Percentiles rank a stretch among this genome's conserved stretches.
These are phyloP conservation scores for Phaeosphaeriaceae sp. DNA, from an alignment of 2,329 filamentous ascomycete genomes.

Conservation along the genomic window DNA sequence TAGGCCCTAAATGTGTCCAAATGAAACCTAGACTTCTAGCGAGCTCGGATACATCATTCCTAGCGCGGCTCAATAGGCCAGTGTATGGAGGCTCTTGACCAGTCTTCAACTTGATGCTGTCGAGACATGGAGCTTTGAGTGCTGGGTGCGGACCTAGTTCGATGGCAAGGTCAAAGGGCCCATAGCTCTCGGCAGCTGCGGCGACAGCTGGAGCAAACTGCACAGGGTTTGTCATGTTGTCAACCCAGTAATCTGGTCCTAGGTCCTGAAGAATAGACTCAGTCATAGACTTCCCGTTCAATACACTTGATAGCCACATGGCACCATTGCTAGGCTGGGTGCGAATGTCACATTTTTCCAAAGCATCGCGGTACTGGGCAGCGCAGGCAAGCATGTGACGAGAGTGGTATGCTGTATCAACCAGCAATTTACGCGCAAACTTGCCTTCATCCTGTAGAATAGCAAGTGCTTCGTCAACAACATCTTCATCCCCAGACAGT, in stretches of 20 bases:
- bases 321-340: not conserved
- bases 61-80: slow-evolving; percentile 25
- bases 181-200: not conserved
- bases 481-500: slow-evolving; percentile 50
- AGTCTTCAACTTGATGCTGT: slow-evolving; percentile 35
- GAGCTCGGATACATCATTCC: slow-evolving; percentile 32
- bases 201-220: slow-evolving; percentile 5
- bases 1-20: slow-evolving; percentile 14
- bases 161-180: slow-evolving; percentile 20
- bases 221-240: slow-evolving; percentile 10
- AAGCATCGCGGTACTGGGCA: not conserved
- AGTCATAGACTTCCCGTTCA: not conserved
- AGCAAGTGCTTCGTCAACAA: slow-evolving; percentile 39
- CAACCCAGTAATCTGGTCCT: slow-evolving; percentile 5
- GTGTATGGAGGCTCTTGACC: slow-evolving; percentile 16
- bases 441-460: slow-evolving; percentile 43
- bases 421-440: slow-evolving; percentile 50
- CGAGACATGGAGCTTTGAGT: slow-evolving; percentile 49
- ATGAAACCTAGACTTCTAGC: slow-evolving; percentile 18
- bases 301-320: slow-evolving; percentile 15
- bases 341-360: not conserved
- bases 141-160: slow-evolving; percentile 57
- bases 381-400: slow-evolving; percentile 4
- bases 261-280: not conserved
- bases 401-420: slow-evolving; percentile 54